A percentile compares a stretch with the other conserved stretches of the same genome.
These are phyloP conservation scores for Penstemon newberryi DNA, from an alignment of 257 asterid species.

Conservation along the genomic window DNA sequence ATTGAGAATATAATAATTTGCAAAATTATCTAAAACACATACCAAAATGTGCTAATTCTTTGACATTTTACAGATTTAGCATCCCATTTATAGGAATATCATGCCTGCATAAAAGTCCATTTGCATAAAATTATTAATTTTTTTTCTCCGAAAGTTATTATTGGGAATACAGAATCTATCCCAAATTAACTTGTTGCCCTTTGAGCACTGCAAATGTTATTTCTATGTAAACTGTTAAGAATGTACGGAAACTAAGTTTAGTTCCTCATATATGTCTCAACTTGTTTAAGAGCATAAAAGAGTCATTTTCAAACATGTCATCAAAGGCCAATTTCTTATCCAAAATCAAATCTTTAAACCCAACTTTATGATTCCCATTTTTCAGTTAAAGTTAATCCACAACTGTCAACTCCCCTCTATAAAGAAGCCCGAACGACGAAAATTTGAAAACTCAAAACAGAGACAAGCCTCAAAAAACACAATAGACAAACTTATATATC, in stretches of 20 bases:
- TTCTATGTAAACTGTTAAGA: not conserved
- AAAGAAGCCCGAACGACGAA: conserved; percentile 34
- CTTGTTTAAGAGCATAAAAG: conserved; percentile 36
- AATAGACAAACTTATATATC: not conserved
- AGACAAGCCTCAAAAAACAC: conserved; percentile 23
- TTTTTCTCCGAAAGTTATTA: conserved; percentile 23
- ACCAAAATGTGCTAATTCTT: conserved; percentile 27
- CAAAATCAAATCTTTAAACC: conserved; percentile 38
- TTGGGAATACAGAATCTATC: conserved; percentile 18
- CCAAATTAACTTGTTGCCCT: conserved; percentile 29
- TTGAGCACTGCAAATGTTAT: conserved; percentile 36
- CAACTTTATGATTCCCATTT: conserved; percentile 33
- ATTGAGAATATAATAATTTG: too few species aligned
- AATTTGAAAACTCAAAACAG: conserved; percentile 26
- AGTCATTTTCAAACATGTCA: conserved; percentile 43
- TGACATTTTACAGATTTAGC: not conserved
- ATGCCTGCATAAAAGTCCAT: conserved; percentile 21
- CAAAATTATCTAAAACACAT: not conserved
- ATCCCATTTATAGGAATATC: conserved; percentile 27
- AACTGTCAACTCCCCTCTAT: conserved; percentile 51
- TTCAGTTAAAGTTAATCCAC: conserved; percentile 30
- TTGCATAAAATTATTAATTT: conserved; percentile 21
- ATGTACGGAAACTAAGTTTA: conserved; percentile 16
- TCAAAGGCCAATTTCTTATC: conserved; percentile 36
- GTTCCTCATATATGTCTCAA: conserved; percentile 17